phyloP scores from a whole-genome alignment of 176 grass and related monocot genomes.

The Hordeum vulgare region DNA sequence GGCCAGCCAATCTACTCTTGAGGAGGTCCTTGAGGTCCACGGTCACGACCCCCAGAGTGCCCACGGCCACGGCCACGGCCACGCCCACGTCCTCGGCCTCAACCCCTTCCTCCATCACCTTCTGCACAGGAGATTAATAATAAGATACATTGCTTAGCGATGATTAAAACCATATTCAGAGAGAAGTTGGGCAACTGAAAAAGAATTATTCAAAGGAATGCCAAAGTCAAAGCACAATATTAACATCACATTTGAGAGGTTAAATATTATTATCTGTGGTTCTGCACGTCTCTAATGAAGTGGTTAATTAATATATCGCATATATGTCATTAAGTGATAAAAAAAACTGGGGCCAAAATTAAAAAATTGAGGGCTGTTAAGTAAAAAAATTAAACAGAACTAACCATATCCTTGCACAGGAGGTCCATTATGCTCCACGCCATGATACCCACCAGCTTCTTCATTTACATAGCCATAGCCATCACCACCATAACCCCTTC shows the following conservation, averaged over 20 bases:
- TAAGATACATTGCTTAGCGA: background rate
- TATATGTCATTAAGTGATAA: too few relatives aligned
- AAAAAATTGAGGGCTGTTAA: background rate
- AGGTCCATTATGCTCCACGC: conserved; percentile 26
- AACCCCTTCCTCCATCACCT: conserved; percentile 29
- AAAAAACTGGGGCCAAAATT: background rate
- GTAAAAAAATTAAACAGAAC: background rate
- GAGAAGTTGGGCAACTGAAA: background rate
- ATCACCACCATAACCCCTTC: conserved; percentile 36
- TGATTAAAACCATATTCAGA: background rate
- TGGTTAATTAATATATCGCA: too few relatives aligned
- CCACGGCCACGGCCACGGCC: conserved; percentile 18
- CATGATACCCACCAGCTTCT: conserved; percentile 40
- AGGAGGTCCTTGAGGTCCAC: conserved; percentile 20
- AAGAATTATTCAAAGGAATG: background rate
- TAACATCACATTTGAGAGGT: background rate
- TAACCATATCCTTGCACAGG: conserved; percentile 39
- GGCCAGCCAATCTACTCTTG: conserved; percentile 32
- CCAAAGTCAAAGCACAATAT: background rate
- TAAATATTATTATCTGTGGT: background rate
- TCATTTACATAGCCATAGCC: conserved; percentile 25
- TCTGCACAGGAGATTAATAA: background rate
- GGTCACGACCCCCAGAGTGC: conserved; percentile 7
- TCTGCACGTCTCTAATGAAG: background rate
- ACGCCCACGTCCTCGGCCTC: conserved; percentile 14